Evolutionary conservation across 2,329 filamentous ascomycete species (phyloP).

Genomic region (Sclerotinia spermophila): DNA sequence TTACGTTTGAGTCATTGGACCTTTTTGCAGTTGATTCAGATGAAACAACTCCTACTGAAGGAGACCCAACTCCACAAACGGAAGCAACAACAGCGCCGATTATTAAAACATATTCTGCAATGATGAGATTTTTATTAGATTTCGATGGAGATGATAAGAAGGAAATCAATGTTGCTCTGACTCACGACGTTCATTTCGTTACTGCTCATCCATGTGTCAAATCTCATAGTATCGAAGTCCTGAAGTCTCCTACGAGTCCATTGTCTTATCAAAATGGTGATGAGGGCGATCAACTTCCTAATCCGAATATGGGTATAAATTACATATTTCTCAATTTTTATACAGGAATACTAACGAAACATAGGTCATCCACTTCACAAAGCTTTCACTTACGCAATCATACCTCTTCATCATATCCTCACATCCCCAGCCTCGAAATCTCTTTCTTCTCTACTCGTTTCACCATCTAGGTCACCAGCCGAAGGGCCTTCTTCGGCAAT

Average conservation of each 20-base stretch:
- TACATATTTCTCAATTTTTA: background rate
- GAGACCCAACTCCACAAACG: conserved; percentile 26
- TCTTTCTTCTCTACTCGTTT: conserved; percentile 29
- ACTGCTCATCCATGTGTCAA: conserved; percentile 63
- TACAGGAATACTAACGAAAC: background rate
- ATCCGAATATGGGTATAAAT: conserved; percentile 11
- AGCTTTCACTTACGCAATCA: conserved; percentile 56
- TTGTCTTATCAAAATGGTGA: conserved; percentile 48
- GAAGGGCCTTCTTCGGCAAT: conserved; percentile 9
- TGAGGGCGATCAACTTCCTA: conserved; percentile 4
- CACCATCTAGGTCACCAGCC: conserved; percentile 33
- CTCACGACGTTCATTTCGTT: conserved; percentile 60
- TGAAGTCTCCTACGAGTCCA: conserved; percentile 58
- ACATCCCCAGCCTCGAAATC: conserved; percentile 22
- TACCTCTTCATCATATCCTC: conserved; percentile 57
- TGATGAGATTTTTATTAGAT: conserved; percentile 33
- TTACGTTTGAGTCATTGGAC: conserved; percentile 51
- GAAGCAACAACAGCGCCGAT: conserved; percentile 19
- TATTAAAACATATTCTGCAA: conserved; percentile 35
- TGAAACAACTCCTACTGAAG: conserved; percentile 37
- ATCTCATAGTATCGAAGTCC: conserved; percentile 53
- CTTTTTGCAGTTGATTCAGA: conserved; percentile 47
- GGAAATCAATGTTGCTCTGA: conserved; percentile 41
- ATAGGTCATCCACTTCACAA: conserved; percentile 62
- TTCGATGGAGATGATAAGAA: conserved; percentile 26